Evolutionary conservation across 208 protist species (phyloP).

Genomic region (Acanthamoeba culbertsoni): DNA sequence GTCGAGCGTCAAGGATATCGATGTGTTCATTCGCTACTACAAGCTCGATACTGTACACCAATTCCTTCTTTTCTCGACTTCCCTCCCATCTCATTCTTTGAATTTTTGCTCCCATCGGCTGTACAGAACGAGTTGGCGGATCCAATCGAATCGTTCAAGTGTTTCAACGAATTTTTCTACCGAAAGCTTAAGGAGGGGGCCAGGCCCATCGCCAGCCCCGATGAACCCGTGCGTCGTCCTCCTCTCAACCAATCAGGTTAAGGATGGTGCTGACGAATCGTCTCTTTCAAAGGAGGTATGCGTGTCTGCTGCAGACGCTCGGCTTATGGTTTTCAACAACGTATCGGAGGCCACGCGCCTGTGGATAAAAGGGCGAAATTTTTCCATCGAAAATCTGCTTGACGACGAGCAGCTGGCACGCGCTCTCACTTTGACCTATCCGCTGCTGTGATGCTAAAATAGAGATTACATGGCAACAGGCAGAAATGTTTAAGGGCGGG

Average conservation of each 20-base stretch:
- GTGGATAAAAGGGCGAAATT: conserved; percentile 45
- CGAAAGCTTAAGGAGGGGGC: conserved; percentile 36
- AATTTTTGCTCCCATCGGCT: background rate
- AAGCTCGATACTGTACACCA: background rate
- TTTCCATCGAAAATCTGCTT: conserved; percentile 14
- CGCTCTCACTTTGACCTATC: background rate
- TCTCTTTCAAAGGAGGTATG: background rate
- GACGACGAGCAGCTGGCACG: conserved; percentile 18
- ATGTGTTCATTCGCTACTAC: background rate
- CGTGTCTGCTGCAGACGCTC: conserved; percentile 20
- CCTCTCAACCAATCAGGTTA: background rate
- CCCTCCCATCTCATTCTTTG: background rate
- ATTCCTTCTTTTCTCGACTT: background rate
- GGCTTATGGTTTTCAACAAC: conserved; percentile 37
- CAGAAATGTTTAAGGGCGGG: conserved; percentile 1
- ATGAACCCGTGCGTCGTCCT: background rate
- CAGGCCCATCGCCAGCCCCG: background rate
- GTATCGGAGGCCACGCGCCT: conserved; percentile 23
- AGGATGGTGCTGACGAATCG: background rate
- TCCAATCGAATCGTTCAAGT: background rate
- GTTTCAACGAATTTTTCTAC: conserved; percentile 66
- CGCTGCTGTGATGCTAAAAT: too few species aligned
- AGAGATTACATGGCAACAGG: background rate
- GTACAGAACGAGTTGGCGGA: background rate
- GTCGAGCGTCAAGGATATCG: conserved; percentile 9